Evolutionary conservation across 202 grass and related monocot genomes (phyloP), one percentile per base, ranked within the genome.

Genomic region (Schoenoplectus tabernaemontani): DNA sequence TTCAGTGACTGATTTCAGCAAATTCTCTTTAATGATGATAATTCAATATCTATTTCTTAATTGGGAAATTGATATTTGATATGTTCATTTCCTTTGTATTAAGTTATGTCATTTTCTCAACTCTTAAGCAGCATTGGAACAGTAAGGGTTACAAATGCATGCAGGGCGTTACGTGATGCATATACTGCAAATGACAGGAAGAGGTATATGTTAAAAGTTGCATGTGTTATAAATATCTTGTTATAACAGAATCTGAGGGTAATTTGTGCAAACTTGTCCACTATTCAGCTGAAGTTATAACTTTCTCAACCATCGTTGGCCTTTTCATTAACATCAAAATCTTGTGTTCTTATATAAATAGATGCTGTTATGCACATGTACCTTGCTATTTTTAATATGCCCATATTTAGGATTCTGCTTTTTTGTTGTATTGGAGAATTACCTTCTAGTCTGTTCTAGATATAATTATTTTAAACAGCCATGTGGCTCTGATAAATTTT

Each of bases 91-190:
- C 1, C 24, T 51, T 73, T 9, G 12, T 33, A 51, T 50, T 30
- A 44, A 24, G 4, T 10, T 43, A 1, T 12, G 17, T n/a, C n/a
- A 42, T 68, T 68, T 63, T 6, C 15, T 63, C 12, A 63, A 63
- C 39, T 68, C 38, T n/a, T n/a, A 73, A 51, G 69, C 23, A 73
- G 69, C 44, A 73, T 73, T 73, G 69, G 69, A 22, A 73, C 42
- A 17, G 5, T 51, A 32, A 73, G 26, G 44, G 69, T 73, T 46
- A 51, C 44, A 51, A 33, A 73, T 32, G 43, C 44, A 2, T 73
- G 69, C 24, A 13, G 13, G 7, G 44, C 5, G 13, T 73, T 73
- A 73, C 69, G 44, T 32, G 44, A 73, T 51, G 44, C 69, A 2
- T 73, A n/a, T 24, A 51, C 1, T 33, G 44, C 12, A 33, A 51